phyloP scores from a whole-genome alignment of 495 filamentous ascomycete genomes.

The Massariosphaeria phaeospora region DNA sequence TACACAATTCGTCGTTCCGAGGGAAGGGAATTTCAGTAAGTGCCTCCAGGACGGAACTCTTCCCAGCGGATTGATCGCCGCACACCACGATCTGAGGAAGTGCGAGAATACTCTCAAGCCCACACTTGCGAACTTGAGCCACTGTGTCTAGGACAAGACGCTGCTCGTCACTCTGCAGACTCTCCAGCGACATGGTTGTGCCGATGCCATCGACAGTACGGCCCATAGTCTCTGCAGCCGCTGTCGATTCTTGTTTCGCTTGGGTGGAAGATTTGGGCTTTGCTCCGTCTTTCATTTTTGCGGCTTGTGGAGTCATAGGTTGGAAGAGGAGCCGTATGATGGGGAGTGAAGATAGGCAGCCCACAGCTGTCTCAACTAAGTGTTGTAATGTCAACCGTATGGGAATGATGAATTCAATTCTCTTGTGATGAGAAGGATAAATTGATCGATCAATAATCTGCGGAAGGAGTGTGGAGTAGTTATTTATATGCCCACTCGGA shows the following conservation, averaged over 20 bases:
- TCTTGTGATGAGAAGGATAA: too few relatives aligned
- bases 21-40: constrained; percentile 68
- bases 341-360: too few relatives aligned
- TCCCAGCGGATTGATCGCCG: constrained; percentile 66
- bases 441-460: too few relatives aligned
- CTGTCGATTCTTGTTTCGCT: neutral
- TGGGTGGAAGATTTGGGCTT: too few relatives aligned
- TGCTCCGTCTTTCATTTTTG: too few relatives aligned
- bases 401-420: too few relatives aligned
- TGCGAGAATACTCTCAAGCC: constrained; percentile 52
- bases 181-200: constrained; percentile 32
- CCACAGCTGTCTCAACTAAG: too few relatives aligned
- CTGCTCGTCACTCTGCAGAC: constrained; percentile 34
- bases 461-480: too few relatives aligned
- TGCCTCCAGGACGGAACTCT: constrained; percentile 70
- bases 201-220: constrained; percentile 5
- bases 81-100: constrained; percentile 71
- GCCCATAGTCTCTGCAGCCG: neutral
- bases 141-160: constrained; percentile 51
- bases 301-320: too few relatives aligned
- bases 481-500: too few relatives aligned
- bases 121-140: constrained; percentile 52
- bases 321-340: too few relatives aligned
- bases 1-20: constrained; percentile 59
- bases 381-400: too few relatives aligned